Evolutionary conservation across 2,329 filamentous ascomycete genomes (phyloP).

Genomic region (Magnaporthales sp.): DNA sequence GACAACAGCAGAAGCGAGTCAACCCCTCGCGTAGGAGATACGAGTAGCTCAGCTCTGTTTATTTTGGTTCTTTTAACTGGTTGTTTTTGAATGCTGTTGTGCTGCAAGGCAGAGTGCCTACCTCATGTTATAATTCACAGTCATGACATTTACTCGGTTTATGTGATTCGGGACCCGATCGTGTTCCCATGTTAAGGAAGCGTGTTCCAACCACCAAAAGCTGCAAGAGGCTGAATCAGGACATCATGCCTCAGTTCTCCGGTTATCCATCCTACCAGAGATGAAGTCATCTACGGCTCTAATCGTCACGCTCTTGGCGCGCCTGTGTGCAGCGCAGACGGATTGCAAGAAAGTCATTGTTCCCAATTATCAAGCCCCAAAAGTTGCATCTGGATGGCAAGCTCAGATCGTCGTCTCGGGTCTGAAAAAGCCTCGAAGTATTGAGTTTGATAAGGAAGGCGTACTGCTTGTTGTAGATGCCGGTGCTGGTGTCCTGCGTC

Average conservation of each 20-base stretch:
- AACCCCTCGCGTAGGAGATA: neutral
- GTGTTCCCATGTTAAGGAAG: neutral
- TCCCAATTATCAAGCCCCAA: constrained; percentile 26
- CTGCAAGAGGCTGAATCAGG: neutral
- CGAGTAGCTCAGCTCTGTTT: neutral
- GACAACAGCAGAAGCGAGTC: neutral
- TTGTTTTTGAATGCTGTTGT: neutral
- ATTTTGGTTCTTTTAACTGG: neutral
- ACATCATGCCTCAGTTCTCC: neutral
- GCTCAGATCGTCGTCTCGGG: constrained; percentile 32
- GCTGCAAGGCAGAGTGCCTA: neutral
- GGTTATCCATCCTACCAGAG: neutral
- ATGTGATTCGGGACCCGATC: neutral
- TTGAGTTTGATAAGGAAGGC: constrained; percentile 34
- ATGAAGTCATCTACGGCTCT: neutral
- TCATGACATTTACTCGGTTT: neutral
- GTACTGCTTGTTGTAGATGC: constrained; percentile 35
- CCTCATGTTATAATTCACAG: neutral
- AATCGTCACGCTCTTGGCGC: neutral
- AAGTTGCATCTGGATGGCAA: constrained; percentile 32
- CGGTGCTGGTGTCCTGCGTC: constrained; percentile 31
- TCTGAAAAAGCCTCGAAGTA: constrained; percentile 31
- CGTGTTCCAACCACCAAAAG: neutral
- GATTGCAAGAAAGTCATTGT: constrained; percentile 25
- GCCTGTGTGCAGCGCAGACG: constrained; percentile 7